Percentiles rank a stretch among this genome's conserved stretches.
Conservation (phyloP, 108 stramenopile species). For the Nitzschia putrida region DNA sequence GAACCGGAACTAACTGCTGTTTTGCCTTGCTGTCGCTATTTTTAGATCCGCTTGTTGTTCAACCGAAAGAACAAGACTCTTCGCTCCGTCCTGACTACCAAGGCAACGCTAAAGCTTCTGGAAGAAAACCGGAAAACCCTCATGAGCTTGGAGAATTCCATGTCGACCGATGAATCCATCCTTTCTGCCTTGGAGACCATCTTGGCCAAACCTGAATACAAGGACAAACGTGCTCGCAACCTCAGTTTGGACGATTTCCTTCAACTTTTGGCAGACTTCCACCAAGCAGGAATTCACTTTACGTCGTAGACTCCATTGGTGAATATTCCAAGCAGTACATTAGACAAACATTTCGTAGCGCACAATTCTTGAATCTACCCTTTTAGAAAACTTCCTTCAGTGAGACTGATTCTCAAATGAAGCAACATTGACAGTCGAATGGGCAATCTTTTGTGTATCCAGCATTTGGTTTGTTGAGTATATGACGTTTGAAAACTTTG, state of each 20-base stretch:
- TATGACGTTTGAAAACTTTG: conserved; percentile 86
- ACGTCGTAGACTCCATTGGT: conserved; percentile 29
- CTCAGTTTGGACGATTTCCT: conserved; percentile 97
- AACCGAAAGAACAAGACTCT: conserved; percentile 94
- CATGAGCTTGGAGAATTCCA: conserved; percentile 23
- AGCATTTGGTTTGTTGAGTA: conserved; percentile 77
- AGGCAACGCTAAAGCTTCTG: conserved; percentile 84
- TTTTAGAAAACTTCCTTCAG: not conserved
- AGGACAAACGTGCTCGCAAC: conserved; percentile 88
- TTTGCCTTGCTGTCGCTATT: conserved; percentile 1
- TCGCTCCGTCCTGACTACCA: conserved; percentile 74
- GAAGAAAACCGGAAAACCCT: conserved; percentile 87
- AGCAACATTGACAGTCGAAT: conserved; percentile 91
- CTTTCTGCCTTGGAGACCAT: conserved; percentile 83
- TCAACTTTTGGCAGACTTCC: conserved; percentile 88
- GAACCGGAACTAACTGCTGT: not conserved
- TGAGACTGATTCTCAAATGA: conserved; percentile 49
- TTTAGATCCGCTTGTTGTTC: conserved; percentile 75
- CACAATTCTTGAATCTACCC: not conserved
- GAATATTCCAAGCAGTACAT: too few species aligned
- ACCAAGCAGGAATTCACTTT: conserved; percentile 90
- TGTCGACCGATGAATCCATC: conserved; percentile 35
- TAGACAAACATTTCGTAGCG: too few species aligned
- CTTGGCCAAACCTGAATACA: conserved; percentile 68
- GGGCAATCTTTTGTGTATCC: conserved; percentile 77